phyloP scores from a whole-genome alignment of 129 eudicot species.

The Solidago caesia region DNA sequence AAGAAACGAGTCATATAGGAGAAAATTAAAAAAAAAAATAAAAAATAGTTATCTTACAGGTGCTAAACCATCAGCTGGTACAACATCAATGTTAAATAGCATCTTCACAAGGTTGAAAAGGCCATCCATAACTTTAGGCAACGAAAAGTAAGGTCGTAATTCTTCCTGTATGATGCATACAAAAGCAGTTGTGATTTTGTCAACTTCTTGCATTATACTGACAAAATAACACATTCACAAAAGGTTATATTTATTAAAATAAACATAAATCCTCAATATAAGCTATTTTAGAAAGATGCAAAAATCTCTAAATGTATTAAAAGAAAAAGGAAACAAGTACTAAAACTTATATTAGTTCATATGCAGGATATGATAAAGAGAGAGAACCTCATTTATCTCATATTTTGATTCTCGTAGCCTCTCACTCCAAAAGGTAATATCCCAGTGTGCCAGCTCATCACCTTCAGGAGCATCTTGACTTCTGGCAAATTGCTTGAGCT shows the following conservation, averaged over 20 bases:
- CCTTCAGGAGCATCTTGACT: conserved; percentile 87
- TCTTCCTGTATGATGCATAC: conserved; percentile 68
- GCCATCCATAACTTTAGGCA: conserved; percentile 98
- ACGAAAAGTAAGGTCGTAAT: conserved; percentile 84
- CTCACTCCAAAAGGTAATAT: conserved; percentile 87
- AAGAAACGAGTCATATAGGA: neutral
- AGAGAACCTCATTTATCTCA: conserved; percentile 87
- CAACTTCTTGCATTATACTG: neutral
- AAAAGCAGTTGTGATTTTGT: conserved; percentile 2
- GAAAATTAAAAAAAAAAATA: conserved; percentile 5
- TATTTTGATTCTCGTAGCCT: conserved; percentile 94
- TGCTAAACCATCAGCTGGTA: conserved; percentile 83
- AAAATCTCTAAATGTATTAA: neutral
- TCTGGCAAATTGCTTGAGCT: conserved; percentile 63
- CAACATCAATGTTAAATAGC: conserved; percentile 76
- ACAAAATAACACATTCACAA: neutral
- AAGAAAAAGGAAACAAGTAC: neutral
- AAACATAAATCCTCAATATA: neutral
- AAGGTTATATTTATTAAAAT: too few relatives aligned
- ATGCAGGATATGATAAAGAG: neutral
- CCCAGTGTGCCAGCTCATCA: conserved; percentile 82
- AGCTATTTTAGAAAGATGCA: neutral
- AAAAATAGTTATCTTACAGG: conserved; percentile 46
- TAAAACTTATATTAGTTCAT: neutral
- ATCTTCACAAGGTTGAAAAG: conserved; percentile 82